phyloP scores from a whole-genome alignment of 345 rosid species.

The Salix suchowensis region DNA sequence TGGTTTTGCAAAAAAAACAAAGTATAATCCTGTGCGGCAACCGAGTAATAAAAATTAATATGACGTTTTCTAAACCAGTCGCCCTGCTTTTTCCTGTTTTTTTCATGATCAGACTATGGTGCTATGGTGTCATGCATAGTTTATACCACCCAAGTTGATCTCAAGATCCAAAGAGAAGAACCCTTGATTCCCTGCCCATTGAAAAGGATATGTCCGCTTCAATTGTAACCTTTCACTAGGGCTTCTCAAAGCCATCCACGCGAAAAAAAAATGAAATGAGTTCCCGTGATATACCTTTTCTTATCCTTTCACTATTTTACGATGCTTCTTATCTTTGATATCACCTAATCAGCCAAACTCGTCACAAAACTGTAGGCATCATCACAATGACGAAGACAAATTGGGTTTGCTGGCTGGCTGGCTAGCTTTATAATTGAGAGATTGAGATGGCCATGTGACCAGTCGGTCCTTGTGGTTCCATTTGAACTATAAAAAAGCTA shows the following conservation, averaged over 20 bases:
- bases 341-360: conserved; percentile 1
- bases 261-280: background rate
- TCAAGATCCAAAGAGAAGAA: background rate
- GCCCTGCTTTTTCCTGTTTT: too few relatives aligned
- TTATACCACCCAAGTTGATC: background rate
- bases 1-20: too few relatives aligned
- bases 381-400: background rate
- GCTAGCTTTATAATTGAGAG: background rate
- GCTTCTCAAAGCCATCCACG: background rate
- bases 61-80: too few relatives aligned
- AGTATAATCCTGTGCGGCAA: too few relatives aligned
- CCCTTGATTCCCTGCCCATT: background rate
- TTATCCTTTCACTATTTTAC: background rate
- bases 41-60: too few relatives aligned
- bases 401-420: background rate
- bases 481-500: background rate
- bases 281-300: background rate
- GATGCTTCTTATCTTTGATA: conserved; percentile 7
- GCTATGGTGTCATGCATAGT: too few relatives aligned
- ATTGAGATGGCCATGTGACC: background rate
- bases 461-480: background rate
- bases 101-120: too few relatives aligned
- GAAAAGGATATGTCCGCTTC: conserved; percentile 1
- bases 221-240: background rate
- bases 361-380: background rate